Evolutionary conservation across 2,329 filamentous ascomycete genomes (phyloP).

Genomic region (Sordariomycetes sp.): DNA sequence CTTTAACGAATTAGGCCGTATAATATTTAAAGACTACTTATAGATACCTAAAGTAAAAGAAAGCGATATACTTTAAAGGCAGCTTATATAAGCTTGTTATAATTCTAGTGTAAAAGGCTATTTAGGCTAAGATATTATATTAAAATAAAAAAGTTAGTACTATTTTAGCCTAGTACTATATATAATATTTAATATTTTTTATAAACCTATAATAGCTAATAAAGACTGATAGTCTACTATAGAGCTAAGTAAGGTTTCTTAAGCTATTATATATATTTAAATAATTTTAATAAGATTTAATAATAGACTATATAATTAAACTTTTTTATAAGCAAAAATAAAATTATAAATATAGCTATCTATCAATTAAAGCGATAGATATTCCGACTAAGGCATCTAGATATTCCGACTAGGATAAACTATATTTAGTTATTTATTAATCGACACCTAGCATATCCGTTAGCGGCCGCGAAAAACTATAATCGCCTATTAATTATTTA

Average conservation of each 20-base stretch:
- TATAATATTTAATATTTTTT: background rate
- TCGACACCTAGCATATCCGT: too few species aligned
- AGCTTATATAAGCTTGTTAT: conserved; percentile 1
- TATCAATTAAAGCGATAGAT: background rate
- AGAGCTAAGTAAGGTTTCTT: background rate
- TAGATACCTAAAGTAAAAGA: too few species aligned
- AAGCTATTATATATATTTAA: background rate
- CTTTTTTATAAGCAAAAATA: background rate
- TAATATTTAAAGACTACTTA: too few species aligned
- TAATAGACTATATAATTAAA: conserved; percentile 1
- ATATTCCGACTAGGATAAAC: too few species aligned
- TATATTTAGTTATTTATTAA: too few species aligned
- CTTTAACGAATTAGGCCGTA: too few species aligned
- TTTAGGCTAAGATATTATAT: background rate
- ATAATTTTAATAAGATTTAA: background rate
- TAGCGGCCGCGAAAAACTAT: too few species aligned
- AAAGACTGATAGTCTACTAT: background rate
- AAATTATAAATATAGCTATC: background rate
- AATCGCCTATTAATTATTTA: too few species aligned
- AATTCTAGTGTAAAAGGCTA: background rate
- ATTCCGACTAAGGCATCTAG: too few species aligned
- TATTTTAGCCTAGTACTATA: background rate
- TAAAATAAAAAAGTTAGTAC: background rate
- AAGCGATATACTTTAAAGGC: too few species aligned
- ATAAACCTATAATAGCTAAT: background rate